Evolutionary conservation across 1,139 yeast species (phyloP).

Genomic region (Candida pseudoviswanathii): DNA sequence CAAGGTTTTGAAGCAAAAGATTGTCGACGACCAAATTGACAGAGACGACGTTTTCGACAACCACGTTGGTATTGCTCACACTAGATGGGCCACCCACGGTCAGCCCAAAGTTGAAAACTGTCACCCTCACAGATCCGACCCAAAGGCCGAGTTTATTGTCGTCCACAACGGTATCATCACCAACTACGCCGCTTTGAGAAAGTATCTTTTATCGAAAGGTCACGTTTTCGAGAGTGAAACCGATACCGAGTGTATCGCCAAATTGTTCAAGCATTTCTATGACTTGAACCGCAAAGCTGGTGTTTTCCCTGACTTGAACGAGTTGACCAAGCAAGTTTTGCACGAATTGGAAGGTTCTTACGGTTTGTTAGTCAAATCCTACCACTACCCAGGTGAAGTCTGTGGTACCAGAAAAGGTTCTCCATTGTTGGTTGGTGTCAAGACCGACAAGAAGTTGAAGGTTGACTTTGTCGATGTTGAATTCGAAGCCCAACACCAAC

Average conservation of each 20-base stretch:
- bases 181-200: slow-evolving; percentile 87
- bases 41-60: slow-evolving; percentile 68
- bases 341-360: slow-evolving; percentile 97
- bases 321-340: slow-evolving; percentile 88
- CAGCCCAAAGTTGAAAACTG: slow-evolving; percentile 84
- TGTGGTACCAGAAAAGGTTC: slow-evolving; percentile 99
- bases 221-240: slow-evolving; percentile 88
- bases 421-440: slow-evolving; percentile 95
- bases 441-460: slow-evolving; percentile 90
- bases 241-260: slow-evolving; percentile 97
- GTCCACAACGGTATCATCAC: slow-evolving; percentile 99
- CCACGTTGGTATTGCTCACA: slow-evolving; percentile 97
- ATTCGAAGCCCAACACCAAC: slow-evolving; percentile 61
- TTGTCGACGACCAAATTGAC: slow-evolving; percentile 57
- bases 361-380: slow-evolving; percentile 89
- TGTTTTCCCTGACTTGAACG: slow-evolving; percentile 71
- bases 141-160: slow-evolving; percentile 77
- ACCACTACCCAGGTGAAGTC: slow-evolving; percentile 92
- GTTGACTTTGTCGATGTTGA: slow-evolving; percentile 99
- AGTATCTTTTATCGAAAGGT: slow-evolving; percentile 79
- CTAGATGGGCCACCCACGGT: slow-evolving; percentile 99
- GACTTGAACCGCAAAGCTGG: slow-evolving; percentile 66
- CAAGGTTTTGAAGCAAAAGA: slow-evolving; percentile 70
- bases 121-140: slow-evolving; percentile 95
- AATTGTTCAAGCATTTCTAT: slow-evolving; percentile 87